A percentile compares a stretch with the other conserved stretches of the same genome.
Conservation (phyloP, 2,329 filamentous ascomycete genomes). For the Knufia fluminis region DNA sequence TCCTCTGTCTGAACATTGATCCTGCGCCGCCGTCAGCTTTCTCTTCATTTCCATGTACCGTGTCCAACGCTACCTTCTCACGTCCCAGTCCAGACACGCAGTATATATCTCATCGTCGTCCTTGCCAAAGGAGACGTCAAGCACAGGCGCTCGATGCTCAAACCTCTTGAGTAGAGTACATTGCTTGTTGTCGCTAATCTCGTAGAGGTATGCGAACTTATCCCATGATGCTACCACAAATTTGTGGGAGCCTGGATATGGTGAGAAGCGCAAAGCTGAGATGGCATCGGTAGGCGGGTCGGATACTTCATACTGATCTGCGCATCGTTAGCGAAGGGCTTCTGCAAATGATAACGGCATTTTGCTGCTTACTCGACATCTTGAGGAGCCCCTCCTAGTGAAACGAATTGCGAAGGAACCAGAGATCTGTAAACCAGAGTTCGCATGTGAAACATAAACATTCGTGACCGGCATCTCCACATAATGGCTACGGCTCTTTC, state of each 20-base stretch:
- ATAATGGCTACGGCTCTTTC: no score
- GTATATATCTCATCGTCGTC: slow-evolving; percentile 76
- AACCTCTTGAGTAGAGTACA: slow-evolving; percentile 34
- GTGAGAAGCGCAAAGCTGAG: slow-evolving; percentile 77
- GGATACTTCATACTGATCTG: slow-evolving; percentile 70
- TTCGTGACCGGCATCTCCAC: no score
- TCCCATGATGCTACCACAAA: slow-evolving; percentile 95
- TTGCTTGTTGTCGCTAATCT: slow-evolving; percentile 57
- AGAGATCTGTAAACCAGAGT: no score
- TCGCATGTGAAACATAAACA: no score
- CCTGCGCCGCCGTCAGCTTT: slow-evolving; percentile 28
- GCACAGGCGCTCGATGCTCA: slow-evolving; percentile 72
- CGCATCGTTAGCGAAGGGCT: not conserved
- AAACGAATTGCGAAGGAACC: no score
- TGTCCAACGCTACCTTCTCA: slow-evolving; percentile 52
- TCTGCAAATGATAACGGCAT: not conserved
- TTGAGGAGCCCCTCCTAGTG: not conserved
- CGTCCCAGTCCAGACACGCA: slow-evolving; percentile 77
- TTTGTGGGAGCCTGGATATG: slow-evolving; percentile 60
- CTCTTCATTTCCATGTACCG: not conserved
- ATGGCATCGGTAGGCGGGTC: slow-evolving; percentile 79
- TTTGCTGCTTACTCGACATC: slow-evolving; percentile 14
- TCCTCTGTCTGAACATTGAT: slow-evolving; percentile 65
- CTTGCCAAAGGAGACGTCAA: slow-evolving; percentile 85
- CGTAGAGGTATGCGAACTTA: slow-evolving; percentile 81